Evolutionary conservation across 306 rosid species (phyloP), one percentile per base, ranked within the genome.

Genomic region (Citrullus mucosospermus): DNA sequence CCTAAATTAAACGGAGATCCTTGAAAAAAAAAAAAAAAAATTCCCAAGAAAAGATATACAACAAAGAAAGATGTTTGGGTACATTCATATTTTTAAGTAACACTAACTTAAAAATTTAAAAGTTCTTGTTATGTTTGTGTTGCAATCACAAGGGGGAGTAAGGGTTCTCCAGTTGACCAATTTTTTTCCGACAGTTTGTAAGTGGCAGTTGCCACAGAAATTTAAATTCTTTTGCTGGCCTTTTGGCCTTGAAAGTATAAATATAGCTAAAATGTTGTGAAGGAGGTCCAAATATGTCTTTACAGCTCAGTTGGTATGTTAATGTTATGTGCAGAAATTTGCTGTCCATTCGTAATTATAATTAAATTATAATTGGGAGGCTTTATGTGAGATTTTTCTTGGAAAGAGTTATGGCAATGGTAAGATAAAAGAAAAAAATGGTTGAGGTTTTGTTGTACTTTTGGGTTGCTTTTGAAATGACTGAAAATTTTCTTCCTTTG

Each of bases 1-100:
- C 85, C 97, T 93, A 79, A 83, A 83, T 63, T 39, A 76, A 66
- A 81, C 56, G 75, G 66, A 62, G 13, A 75, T 50, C 77, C 30
- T 61, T 56, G 36, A 79, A 32, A 25, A 41, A 83, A 48, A 62
- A 8, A 8, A 14, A 78, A 22, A 25, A 25, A 25, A 25, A 22
- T 36, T 63, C 9, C 48, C 81, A 48, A 8, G 25, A n/a, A 14
- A 53, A 79, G 38, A 15, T 4, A 78, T 18, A 50, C 16, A 69
- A 79, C 8, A 16, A 76, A 44, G 75, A 44, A 69, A 44, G 56
- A 69, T 69, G 56, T 14, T 67, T 22, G 30, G 30, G 11, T 39
- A 38, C n/a, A 39, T 39, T n/a, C 16, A 39, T 10, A 18, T 18
- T 9, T n/a, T n/a, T 39, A 11, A 61, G 7, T 61, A 13, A 61